Percentiles rank a stretch among this genome's conserved stretches.
Conservation (phyloP, 2,329 filamentous ascomycete species). For the Neonectria coccinea region DNA sequence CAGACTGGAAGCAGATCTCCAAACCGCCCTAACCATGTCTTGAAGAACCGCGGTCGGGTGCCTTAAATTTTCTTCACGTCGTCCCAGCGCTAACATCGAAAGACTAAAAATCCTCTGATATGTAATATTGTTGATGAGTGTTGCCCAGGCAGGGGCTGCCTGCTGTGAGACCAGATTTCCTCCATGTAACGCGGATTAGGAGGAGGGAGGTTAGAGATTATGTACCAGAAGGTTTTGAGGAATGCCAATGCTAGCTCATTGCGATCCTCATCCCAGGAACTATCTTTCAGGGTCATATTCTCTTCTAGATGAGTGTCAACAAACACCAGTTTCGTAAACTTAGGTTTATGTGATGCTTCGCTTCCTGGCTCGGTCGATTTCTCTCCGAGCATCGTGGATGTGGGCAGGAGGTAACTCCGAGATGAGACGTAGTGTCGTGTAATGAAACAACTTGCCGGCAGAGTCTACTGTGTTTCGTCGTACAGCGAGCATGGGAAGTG, state of each 20-base stretch:
- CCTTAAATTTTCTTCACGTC: not conserved
- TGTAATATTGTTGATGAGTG: no score
- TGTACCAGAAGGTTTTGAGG: not conserved
- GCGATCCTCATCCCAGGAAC: not conserved
- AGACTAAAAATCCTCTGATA: no score
- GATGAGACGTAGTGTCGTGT: not conserved
- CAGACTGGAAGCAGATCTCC: not conserved
- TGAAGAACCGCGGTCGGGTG: not conserved
- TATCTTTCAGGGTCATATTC: not conserved
- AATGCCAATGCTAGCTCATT: not conserved
- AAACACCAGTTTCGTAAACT: not conserved
- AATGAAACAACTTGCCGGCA: not conserved
- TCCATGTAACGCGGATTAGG: not conserved
- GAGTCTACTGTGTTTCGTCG: not conserved
- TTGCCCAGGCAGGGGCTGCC: no score
- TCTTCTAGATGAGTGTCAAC: not conserved
- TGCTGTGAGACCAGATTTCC: not conserved
- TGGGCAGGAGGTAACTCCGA: not conserved
- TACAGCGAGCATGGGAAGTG: not conserved
- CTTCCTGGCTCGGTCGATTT: not conserved
- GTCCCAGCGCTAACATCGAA: not conserved
- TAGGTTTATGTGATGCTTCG: not conserved
- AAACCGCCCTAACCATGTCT: not conserved
- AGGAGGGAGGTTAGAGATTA: not conserved
- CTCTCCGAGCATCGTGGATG: not conserved